Percentiles rank a stretch among this genome's conserved stretches.
Conservation (phyloP, 2,329 filamentous ascomycete genomes). For the Penicillium sclerotigenum region DNA sequence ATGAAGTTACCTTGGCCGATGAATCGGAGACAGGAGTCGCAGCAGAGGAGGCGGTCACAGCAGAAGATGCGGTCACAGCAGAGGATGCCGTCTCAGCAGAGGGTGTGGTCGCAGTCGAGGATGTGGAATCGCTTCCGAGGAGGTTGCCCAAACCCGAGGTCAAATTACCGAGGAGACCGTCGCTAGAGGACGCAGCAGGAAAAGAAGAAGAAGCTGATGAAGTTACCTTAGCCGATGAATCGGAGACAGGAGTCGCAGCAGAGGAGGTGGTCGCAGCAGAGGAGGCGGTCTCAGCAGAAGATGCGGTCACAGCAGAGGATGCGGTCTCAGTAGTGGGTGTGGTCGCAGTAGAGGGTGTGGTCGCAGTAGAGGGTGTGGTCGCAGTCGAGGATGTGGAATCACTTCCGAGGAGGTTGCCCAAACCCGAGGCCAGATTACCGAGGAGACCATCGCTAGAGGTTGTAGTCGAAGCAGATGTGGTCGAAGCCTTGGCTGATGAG, state of each 20-base stretch:
- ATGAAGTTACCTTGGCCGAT: not conserved
- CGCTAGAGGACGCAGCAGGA: too few species aligned
- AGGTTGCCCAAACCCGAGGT: not conserved
- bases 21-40: not conserved
- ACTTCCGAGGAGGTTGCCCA: not conserved
- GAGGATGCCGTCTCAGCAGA: not conserved
- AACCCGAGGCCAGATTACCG: not conserved
- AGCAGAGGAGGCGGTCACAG: not conserved
- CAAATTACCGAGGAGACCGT: not conserved
- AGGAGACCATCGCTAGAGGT: not conserved
- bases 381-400: conserved; percentile 1
- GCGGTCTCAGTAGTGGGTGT: not conserved
- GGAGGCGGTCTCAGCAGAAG: not conserved
- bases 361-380: not conserved
- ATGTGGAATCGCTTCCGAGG: not conserved
- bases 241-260: not conserved
- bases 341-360: not conserved
- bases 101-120: not conserved
- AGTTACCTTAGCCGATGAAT: not conserved
- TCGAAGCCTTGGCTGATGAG: conserved; percentile 1
- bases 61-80: not conserved
- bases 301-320: not conserved
- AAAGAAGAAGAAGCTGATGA: not conserved
- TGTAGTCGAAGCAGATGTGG: not conserved
- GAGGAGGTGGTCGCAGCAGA: not conserved